phyloP scores from a whole-genome alignment of 108 stramenopile species.

The Skeletonema tropicum region DNA sequence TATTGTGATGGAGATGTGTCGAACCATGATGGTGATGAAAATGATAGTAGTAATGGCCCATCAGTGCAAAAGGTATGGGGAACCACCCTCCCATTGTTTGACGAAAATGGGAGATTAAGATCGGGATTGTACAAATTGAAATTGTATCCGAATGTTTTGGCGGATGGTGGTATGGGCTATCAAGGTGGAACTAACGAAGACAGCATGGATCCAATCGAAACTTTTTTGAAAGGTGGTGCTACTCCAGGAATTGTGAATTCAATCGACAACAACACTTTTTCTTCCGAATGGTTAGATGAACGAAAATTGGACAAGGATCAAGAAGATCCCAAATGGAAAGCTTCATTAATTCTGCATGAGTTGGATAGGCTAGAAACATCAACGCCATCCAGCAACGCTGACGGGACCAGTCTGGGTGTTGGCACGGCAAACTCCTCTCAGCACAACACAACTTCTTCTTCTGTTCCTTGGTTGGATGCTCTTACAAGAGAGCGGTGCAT shows the following conservation, averaged over 20 bases:
- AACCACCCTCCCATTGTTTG: conserved; percentile 45
- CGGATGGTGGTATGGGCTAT: conserved; percentile 47
- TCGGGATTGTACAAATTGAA: conserved; percentile 34
- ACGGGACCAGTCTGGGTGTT: background rate
- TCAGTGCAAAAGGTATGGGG: conserved; percentile 26
- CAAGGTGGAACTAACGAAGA: conserved; percentile 2
- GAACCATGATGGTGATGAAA: background rate
- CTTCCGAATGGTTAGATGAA: conserved; percentile 18
- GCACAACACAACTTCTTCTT: background rate
- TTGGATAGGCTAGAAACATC: conserved; percentile 26
- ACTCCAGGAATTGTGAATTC: conserved; percentile 24
- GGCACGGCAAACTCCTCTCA: conserved; percentile 1
- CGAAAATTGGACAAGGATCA: conserved; percentile 17
- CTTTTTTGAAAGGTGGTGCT: conserved; percentile 40
- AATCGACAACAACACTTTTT: background rate
- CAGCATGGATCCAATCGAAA: conserved; percentile 12
- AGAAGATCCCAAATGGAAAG: conserved; percentile 49
- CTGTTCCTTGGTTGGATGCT: conserved; percentile 76
- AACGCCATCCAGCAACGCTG: conserved; percentile 6
- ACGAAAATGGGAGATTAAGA: conserved; percentile 26
- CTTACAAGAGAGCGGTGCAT: conserved; percentile 65
- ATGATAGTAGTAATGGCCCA: conserved; percentile 6
- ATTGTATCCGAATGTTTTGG: conserved; percentile 28
- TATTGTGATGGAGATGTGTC: conserved; percentile 33
- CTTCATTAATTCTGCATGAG: conserved; percentile 49